Conservation (phyloP, 352 stramenopile species). For the Phytopythium chamaehyphon region DNA sequence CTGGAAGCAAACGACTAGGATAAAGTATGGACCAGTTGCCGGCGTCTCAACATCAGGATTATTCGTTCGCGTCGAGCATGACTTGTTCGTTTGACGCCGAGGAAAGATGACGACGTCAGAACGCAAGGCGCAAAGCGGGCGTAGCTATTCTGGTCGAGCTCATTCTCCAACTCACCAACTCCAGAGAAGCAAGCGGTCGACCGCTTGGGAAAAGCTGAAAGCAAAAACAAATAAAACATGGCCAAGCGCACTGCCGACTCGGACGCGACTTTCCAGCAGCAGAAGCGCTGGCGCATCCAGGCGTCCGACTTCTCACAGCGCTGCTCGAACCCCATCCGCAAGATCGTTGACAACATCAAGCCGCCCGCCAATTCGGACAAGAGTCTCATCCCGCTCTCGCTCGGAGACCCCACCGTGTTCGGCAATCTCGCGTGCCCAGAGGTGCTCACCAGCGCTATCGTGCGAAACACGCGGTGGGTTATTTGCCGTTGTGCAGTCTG, state of each 20-base stretch:
- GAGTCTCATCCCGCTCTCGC: conserved; percentile 89
- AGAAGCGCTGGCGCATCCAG: conserved; percentile 59
- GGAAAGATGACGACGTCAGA: neutral
- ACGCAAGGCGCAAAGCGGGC: neutral
- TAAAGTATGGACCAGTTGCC: neutral
- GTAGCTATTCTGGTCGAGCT: no score
- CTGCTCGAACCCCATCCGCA: conserved; percentile 91
- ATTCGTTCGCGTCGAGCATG: neutral
- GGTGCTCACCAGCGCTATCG: conserved; percentile 75
- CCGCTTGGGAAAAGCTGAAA: conserved; percentile 14
- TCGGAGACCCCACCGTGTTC: conserved; percentile 93
- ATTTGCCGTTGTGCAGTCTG: neutral
- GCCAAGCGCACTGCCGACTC: conserved; percentile 33
- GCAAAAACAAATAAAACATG: conserved; percentile 34
- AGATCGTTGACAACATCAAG: conserved; percentile 95
- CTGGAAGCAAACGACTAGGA: no score
- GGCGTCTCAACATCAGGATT: conserved; percentile 6
- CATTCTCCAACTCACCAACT: neutral
- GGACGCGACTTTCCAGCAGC: conserved; percentile 28
- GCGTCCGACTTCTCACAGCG: conserved; percentile 66
- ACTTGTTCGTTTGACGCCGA: no score
- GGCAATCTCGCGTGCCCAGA: conserved; percentile 90
- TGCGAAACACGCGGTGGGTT: conserved; percentile 56
- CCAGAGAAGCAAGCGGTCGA: neutral
- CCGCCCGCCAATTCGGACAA: conserved; percentile 85